phyloP scores from a whole-genome alignment of 2,329 filamentous ascomycete species.

The Hymenoscyphus albidus region DNA sequence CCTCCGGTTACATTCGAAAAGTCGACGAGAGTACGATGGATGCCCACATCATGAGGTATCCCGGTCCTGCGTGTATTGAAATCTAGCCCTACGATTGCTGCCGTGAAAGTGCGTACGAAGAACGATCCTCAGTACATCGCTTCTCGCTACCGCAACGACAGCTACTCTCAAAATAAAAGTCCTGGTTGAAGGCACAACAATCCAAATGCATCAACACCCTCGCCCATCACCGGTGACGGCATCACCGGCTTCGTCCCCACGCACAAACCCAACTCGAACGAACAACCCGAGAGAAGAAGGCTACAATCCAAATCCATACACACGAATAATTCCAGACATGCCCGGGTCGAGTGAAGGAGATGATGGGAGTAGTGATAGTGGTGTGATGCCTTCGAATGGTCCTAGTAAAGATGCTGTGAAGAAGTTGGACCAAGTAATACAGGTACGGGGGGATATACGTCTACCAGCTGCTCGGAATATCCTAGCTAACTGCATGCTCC shows the following conservation, averaged over 20 bases:
- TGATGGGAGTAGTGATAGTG: conserved; percentile 41
- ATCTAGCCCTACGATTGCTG: conserved; percentile 31
- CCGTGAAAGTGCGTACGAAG: conserved; percentile 22
- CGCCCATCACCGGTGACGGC: conserved; percentile 68
- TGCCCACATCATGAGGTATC: conserved; percentile 35
- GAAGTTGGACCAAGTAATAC: conserved; percentile 90
- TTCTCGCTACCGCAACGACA: conserved; percentile 22
- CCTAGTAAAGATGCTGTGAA: conserved; percentile 64
- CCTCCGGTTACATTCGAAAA: background rate
- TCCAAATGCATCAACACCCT: conserved; percentile 84
- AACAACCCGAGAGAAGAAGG: conserved; percentile 71
- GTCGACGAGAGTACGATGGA: conserved; percentile 29
- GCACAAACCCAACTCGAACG: conserved; percentile 67
- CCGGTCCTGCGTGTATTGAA: conserved; percentile 25
- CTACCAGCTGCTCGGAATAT: background rate
- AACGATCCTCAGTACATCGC: conserved; percentile 22
- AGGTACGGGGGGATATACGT: conserved; percentile 50
- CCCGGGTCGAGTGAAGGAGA: conserved; percentile 48
- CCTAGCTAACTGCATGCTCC: background rate
- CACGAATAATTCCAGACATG: conserved; percentile 44
- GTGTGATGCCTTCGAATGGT: conserved; percentile 42
- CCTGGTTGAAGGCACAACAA: conserved; percentile 13
- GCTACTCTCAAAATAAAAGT: conserved; percentile 21
- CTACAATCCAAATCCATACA: conserved; percentile 36
- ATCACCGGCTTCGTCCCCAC: conserved; percentile 68